Evolutionary conservation across 768 basidiomycete species (phyloP).

Genomic region (Sutorius australiensis): DNA sequence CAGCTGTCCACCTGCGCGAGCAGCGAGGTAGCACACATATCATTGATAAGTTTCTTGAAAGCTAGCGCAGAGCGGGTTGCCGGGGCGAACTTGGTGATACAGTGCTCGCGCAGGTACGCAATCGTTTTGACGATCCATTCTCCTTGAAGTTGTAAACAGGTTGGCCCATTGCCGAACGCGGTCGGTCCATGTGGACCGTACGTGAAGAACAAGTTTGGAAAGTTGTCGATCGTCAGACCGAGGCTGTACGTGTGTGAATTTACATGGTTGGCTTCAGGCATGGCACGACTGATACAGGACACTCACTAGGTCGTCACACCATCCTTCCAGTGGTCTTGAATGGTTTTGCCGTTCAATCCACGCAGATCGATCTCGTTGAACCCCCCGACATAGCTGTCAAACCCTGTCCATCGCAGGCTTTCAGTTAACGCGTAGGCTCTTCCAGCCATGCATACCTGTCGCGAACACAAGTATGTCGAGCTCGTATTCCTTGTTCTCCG

Average conservation of each 20-base stretch:
- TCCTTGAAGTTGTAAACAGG: slow-evolving; percentile 3
- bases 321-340: slow-evolving; percentile 16
- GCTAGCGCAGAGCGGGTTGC: background rate
- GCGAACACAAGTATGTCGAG: slow-evolving; percentile 15
- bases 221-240: slow-evolving; percentile 13
- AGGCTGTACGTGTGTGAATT: slow-evolving; percentile 1
- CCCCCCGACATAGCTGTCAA: slow-evolving; percentile 5
- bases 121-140: slow-evolving; percentile 12
- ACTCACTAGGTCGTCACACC: slow-evolving; percentile 15
- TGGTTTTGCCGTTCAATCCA: slow-evolving; percentile 7
- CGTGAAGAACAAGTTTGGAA: slow-evolving; percentile 12
- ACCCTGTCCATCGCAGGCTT: background rate
- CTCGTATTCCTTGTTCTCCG: slow-evolving; percentile 3
- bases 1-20: slow-evolving; percentile 1
- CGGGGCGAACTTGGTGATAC: slow-evolving; percentile 14
- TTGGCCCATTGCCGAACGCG: slow-evolving; percentile 7
- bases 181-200: slow-evolving; percentile 14
- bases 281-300: no score
- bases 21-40: background rate
- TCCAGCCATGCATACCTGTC: slow-evolving; percentile 3
- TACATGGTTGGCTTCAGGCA: background rate
- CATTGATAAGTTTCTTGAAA: slow-evolving; percentile 13
- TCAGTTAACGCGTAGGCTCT: background rate
- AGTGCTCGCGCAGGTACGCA: slow-evolving; percentile 4
- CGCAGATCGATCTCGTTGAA: slow-evolving; percentile 11